Evolutionary conservation across 495 filamentous ascomycete species (phyloP).

Genomic region (Cercophora newfieldiana): DNA sequence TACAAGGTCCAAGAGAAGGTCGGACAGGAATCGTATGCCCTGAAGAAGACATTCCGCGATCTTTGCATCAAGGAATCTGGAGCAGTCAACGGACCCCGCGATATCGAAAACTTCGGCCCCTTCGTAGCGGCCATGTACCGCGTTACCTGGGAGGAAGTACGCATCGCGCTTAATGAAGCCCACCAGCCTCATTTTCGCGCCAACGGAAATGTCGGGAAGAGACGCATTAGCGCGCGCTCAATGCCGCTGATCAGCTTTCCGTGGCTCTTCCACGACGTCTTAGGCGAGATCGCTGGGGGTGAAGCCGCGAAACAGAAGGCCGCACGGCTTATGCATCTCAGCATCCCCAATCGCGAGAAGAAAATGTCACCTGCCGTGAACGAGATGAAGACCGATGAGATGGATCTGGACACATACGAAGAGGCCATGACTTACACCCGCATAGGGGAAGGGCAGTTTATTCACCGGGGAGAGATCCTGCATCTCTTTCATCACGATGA

Average conservation of each 20-base stretch:
- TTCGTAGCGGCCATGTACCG: conserved; percentile 87
- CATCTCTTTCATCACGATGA: conserved; percentile 33
- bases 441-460: conserved; percentile 28
- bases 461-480: conserved; percentile 38
- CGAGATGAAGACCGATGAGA: background rate
- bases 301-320: conserved; percentile 6
- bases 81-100: conserved; percentile 51
- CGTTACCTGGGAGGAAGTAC: conserved; percentile 71
- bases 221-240: conserved; percentile 42
- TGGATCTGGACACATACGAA: conserved; percentile 4
- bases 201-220: conserved; percentile 35
- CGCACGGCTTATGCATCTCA: background rate
- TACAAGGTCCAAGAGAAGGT: conserved; percentile 89
- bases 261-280: conserved; percentile 76
- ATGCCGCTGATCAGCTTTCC: conserved; percentile 92
- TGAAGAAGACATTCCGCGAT: conserved; percentile 67
- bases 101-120: conserved; percentile 59
- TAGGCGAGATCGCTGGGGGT: conserved; percentile 66
- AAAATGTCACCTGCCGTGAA: background rate
- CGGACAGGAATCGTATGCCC: conserved; percentile 57
- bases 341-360: background rate
- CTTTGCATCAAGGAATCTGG: conserved; percentile 57
- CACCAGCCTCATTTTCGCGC: conserved; percentile 39
- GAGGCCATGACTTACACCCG: conserved; percentile 17
- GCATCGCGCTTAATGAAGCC: conserved; percentile 50